A percentile compares a stretch with the other conserved stretches of the same genome.
Conservation (phyloP, 2,329 filamentous ascomycete genomes). For the Pseudofabraea citricarpa region DNA sequence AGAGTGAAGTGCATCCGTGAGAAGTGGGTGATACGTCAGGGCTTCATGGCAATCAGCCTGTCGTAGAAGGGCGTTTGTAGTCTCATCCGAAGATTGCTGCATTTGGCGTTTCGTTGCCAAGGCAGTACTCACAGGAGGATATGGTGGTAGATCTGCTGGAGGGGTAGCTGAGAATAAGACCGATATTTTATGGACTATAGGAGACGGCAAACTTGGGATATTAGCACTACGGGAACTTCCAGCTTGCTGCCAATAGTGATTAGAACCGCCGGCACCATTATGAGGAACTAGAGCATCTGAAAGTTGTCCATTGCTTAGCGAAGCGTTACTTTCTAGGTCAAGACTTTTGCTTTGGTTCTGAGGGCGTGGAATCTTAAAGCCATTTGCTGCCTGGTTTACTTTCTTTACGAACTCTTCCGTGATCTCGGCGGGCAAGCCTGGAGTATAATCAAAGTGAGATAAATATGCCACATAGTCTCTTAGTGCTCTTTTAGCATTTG, state of each 20-base stretch:
- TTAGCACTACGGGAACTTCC: slow-evolving; percentile 19
- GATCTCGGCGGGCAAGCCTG: slow-evolving; percentile 33
- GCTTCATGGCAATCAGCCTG: slow-evolving; percentile 50
- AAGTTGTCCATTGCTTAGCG: slow-evolving; percentile 26
- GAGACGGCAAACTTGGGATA: slow-evolving; percentile 42
- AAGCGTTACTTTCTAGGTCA: slow-evolving; percentile 26
- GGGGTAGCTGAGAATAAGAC: slow-evolving; percentile 68
- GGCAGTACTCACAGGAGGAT: slow-evolving; percentile 43
- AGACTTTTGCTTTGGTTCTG: slow-evolving; percentile 17
- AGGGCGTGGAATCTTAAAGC: slow-evolving; percentile 36
- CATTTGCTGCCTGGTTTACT: slow-evolving; percentile 51
- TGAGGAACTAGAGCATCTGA: slow-evolving; percentile 41
- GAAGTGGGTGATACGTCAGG: slow-evolving; percentile 75
- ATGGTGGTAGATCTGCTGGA: slow-evolving; percentile 62
- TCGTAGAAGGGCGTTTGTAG: slow-evolving; percentile 30
- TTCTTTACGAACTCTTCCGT: slow-evolving; percentile 47
- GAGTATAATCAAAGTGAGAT: slow-evolving; percentile 73
- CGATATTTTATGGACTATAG: slow-evolving; percentile 48
- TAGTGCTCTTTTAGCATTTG: slow-evolving; percentile 70
- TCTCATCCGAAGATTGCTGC: slow-evolving; percentile 23
- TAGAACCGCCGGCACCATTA: slow-evolving; percentile 24
- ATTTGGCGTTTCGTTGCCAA: slow-evolving; percentile 27
- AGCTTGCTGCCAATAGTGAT: slow-evolving; percentile 24
- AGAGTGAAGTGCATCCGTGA: slow-evolving; percentile 74
- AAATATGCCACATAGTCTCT: slow-evolving; percentile 72